These are phyloP conservation scores for Thuidium tamariscinum DNA, from an alignment of 225 moss, liverwort and hornwort genomes.

Conservation along the genomic window DNA sequence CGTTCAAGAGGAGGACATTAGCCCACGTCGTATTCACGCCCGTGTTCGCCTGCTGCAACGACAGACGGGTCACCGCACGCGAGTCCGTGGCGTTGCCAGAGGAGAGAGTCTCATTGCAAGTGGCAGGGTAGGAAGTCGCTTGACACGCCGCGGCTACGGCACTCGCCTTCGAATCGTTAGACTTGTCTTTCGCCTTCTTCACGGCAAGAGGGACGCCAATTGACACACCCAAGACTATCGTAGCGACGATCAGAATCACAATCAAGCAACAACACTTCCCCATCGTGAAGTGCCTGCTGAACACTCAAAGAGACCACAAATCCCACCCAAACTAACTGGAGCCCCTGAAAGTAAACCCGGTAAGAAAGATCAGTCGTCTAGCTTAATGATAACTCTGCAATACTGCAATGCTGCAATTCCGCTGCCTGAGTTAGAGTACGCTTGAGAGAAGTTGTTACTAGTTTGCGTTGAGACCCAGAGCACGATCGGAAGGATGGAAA, in stretches of 20 bases:
- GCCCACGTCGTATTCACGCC: constrained; percentile 26
- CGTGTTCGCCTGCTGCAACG: background rate
- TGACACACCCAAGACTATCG: constrained; percentile 19
- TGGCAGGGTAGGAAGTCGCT: constrained; percentile 30
- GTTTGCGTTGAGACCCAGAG: background rate
- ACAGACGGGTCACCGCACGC: background rate
- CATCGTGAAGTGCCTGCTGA: constrained; percentile 2
- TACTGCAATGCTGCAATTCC: background rate
- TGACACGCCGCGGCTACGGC: background rate
- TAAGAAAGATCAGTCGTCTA: background rate
- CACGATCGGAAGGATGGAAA: background rate
- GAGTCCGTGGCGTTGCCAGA: constrained; percentile 2
- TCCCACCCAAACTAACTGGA: background rate
- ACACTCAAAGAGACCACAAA: background rate
- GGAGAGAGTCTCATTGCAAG: constrained; percentile 26
- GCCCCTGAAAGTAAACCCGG: background rate
- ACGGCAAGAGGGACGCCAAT: constrained; percentile 31
- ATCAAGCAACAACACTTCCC: constrained; percentile 46
- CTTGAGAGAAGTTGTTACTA: background rate
- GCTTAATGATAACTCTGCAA: background rate
- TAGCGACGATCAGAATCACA: constrained; percentile 5
- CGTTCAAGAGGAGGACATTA: background rate
- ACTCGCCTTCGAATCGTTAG: background rate
- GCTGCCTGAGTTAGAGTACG: background rate
- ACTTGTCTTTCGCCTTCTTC: constrained; percentile 13